Base-by-base conservation (phyloP, 345 rosid species). In the Brassica cretica region DNA sequence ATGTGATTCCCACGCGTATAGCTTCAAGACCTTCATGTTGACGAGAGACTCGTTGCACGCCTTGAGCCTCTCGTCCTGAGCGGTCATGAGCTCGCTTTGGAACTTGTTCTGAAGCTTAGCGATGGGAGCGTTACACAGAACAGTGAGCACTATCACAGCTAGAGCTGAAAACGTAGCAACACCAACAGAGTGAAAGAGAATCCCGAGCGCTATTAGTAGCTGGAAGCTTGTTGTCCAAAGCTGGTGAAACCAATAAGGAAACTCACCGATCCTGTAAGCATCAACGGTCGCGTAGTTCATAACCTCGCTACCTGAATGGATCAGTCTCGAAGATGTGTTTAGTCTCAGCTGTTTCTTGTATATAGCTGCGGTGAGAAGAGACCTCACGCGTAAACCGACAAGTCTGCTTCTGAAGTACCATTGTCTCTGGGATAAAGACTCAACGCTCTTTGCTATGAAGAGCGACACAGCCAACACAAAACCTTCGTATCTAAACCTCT, bases 181-280 rank as follows among this genome's bases (percentile, higher is more conserved):
- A 58, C 98, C 97, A 44, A 94, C 93, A 0, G 98, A 89, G 7
- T 80, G 88, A 86, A 89, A 87, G 25, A 94, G 91, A 73, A 94
- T 92, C 65, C 78, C 77, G 0, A 94, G 85, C 15, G 97, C 92
- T 5, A 94, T 78, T 68, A 92, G 84, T 16, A 94, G 90, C 86
- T 94, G 97, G 67, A 94, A 85, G 79, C 88, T 83, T 37, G 98
- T 92, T 0, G 97, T 85, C 98, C 98, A 92, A 67, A 88, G 90
- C 86, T 92, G 97, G 70, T 94, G 98, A 81, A 91, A 87, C 98
- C 97, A 94, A 80, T 86, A 94, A 1, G 98, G 95, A 69, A 92
- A 94, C 25, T 94, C 98, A 2, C 98, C 98, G 15, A 94, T 88
- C 66, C 98, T 84, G 61, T 90, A 94, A 14, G 98, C 95, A 88